Percentiles rank a stretch among this genome's conserved stretches.
These are phyloP conservation scores for Pleurotus sapidus DNA, from an alignment of 768 basidiomycete genomes.

Conservation along the genomic window DNA sequence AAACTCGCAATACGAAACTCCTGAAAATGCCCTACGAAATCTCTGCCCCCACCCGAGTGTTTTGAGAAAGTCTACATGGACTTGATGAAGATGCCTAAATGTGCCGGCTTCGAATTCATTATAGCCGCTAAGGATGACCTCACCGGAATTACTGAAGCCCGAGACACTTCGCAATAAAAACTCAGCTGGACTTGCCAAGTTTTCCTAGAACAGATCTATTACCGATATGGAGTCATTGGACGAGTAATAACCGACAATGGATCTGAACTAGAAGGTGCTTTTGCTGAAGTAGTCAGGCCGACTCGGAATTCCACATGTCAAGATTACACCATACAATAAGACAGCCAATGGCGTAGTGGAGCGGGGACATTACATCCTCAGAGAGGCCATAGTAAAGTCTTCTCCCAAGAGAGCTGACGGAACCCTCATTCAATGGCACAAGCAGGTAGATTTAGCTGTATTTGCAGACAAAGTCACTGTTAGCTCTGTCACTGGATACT, in stretches of 20 bases:
- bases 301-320: conserved; percentile 19
- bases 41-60: conserved; percentile 9
- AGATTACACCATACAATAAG: conserved; percentile 29
- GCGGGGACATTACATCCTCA: conserved; percentile 24
- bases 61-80: conserved; percentile 24
- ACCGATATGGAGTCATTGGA: conserved; percentile 22
- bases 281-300: conserved; percentile 8
- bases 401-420: not conserved
- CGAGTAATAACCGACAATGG: conserved; percentile 29
- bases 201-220: conserved; percentile 18
- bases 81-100: conserved; percentile 24
- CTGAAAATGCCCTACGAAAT: conserved; percentile 16
- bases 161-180: conserved; percentile 15
- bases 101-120: conserved; percentile 16
- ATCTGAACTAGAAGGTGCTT: conserved; percentile 17
- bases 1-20: conserved; percentile 11
- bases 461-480: conserved; percentile 18
- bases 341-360: conserved; percentile 22
- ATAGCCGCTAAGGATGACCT: conserved; percentile 27
- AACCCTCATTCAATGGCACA: not conserved
- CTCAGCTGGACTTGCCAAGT: conserved; percentile 17
- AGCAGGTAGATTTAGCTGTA: conserved; percentile 2
- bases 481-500: conserved; percentile 15
- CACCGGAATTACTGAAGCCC: conserved; percentile 22
- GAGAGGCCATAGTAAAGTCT: conserved; percentile 23